A percentile compares a stretch with the other conserved stretches of the same genome.
Conservation (phyloP, 805 yeast species). For the Suhomyces sp. region DNA sequence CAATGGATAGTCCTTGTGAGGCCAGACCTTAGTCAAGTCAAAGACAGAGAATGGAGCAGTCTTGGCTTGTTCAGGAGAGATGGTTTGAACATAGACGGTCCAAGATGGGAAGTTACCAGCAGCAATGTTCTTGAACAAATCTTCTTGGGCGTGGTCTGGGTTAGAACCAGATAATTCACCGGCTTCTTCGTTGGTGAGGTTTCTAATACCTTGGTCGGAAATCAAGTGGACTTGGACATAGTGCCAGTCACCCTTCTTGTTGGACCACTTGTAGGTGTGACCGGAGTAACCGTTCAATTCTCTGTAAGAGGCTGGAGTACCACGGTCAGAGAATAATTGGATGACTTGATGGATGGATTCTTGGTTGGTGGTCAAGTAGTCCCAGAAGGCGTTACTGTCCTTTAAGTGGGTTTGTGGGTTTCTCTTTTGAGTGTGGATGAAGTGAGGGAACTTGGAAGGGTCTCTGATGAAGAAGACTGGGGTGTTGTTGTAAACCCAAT, state of each 20-base stretch:
- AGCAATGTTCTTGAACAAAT: constrained; percentile 75
- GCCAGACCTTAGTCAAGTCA: constrained; percentile 80
- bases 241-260: constrained; percentile 70
- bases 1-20: constrained; percentile 54
- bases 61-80: constrained; percentile 81
- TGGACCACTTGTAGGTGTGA: constrained; percentile 80
- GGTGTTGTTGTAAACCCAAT: constrained; percentile 74
- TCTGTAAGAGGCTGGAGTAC: constrained; percentile 74
- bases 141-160: constrained; percentile 82
- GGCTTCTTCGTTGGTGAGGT: constrained; percentile 64
- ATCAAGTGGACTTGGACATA: constrained; percentile 78
- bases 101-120: constrained; percentile 78
- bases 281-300: constrained; percentile 85
- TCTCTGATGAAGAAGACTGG: constrained; percentile 66
- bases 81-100: constrained; percentile 82
- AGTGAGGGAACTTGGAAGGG: constrained; percentile 62
- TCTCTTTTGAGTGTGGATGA: constrained; percentile 70
- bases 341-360: constrained; percentile 76
- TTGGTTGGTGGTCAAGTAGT: constrained; percentile 69
- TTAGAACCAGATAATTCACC: constrained; percentile 66
- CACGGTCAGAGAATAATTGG: constrained; percentile 75
- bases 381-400: constrained; percentile 85
- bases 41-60: constrained; percentile 76
- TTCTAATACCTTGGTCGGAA: constrained; percentile 60
- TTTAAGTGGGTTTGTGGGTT: constrained; percentile 72